Evolutionary conservation across 2,329 filamentous ascomycete genomes (phyloP).

Genomic region (Cercospora zeae-maydis): DNA sequence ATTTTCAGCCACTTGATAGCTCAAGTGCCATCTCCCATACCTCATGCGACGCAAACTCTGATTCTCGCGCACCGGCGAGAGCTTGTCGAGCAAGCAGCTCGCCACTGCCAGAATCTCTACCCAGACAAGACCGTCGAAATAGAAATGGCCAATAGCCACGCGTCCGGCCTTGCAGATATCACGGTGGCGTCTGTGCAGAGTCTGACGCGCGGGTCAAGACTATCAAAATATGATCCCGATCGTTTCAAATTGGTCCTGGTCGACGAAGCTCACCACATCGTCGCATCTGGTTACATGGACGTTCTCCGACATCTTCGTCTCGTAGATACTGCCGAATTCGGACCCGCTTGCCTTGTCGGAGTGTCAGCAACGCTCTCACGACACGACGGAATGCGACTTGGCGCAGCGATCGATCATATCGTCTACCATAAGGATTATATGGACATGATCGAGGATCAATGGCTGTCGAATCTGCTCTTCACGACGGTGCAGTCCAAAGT

Average conservation of each 20-base stretch:
- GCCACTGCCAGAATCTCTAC: slow-evolving; percentile 77
- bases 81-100: slow-evolving; percentile 87
- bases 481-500: slow-evolving; percentile 84
- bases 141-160: slow-evolving; percentile 79
- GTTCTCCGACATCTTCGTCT: slow-evolving; percentile 77
- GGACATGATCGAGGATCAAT: slow-evolving; percentile 82
- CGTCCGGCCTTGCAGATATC: slow-evolving; percentile 81
- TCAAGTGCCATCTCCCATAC: slow-evolving; percentile 58
- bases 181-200: slow-evolving; percentile 88
- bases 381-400: slow-evolving; percentile 78
- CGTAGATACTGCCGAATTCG: slow-evolving; percentile 45
- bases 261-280: slow-evolving; percentile 96
- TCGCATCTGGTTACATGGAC: slow-evolving; percentile 73
- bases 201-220: slow-evolving; percentile 65
- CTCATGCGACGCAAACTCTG: slow-evolving; percentile 69
- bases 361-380: slow-evolving; percentile 81
- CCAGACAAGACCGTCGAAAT: slow-evolving; percentile 78
- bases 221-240: slow-evolving; percentile 76
- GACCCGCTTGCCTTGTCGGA: slow-evolving; percentile 66
- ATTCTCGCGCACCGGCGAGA: slow-evolving; percentile 91
- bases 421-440: slow-evolving; percentile 88
- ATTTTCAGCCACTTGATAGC: slow-evolving; percentile 95
- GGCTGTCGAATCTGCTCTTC: slow-evolving; percentile 88
- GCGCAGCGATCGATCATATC: slow-evolving; percentile 86
- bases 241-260: slow-evolving; percentile 88